A percentile compares a stretch with the other conserved stretches of the same genome.
Evolutionary conservation across 2,329 filamentous ascomycete species (phyloP).

Genomic region (Thelonectria blattea): DNA sequence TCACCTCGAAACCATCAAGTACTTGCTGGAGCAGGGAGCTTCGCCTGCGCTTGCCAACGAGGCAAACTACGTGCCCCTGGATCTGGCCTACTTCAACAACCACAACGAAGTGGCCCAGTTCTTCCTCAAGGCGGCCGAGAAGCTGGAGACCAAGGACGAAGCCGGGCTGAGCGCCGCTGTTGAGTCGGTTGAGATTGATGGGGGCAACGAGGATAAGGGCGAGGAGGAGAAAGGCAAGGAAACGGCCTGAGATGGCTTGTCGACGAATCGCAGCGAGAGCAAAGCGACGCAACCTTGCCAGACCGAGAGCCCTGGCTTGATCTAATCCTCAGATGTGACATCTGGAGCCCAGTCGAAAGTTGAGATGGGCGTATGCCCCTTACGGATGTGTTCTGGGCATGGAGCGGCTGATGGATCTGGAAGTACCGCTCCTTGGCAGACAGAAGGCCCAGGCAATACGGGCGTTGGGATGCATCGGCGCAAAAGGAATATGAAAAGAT

Average conservation of each 20-base stretch:
- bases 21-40: constrained; percentile 77
- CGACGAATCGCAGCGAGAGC: neutral
- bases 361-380: neutral
- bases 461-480: neutral
- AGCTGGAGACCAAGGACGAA: constrained; percentile 55
- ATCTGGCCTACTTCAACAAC: constrained; percentile 73
- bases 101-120: constrained; percentile 70
- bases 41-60: constrained; percentile 80
- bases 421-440: neutral
- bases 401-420: neutral
- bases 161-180: constrained; percentile 50
- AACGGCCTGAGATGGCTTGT: constrained; percentile 8
- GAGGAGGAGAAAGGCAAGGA: constrained; percentile 31
- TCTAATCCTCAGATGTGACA: no score
- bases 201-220: constrained; percentile 38
- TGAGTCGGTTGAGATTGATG: constrained; percentile 48
- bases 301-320: no score
- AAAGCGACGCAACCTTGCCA: no score
- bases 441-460: no score
- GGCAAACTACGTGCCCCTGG: constrained; percentile 81
- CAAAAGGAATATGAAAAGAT: neutral
- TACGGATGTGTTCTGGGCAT: neutral
- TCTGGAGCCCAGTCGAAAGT: no score
- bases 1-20: constrained; percentile 79
- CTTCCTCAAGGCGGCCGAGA: constrained; percentile 57